These are phyloP conservation scores for Klebsormidium nitens DNA, from an alignment of 139 green algal species.

Conservation along the genomic window DNA sequence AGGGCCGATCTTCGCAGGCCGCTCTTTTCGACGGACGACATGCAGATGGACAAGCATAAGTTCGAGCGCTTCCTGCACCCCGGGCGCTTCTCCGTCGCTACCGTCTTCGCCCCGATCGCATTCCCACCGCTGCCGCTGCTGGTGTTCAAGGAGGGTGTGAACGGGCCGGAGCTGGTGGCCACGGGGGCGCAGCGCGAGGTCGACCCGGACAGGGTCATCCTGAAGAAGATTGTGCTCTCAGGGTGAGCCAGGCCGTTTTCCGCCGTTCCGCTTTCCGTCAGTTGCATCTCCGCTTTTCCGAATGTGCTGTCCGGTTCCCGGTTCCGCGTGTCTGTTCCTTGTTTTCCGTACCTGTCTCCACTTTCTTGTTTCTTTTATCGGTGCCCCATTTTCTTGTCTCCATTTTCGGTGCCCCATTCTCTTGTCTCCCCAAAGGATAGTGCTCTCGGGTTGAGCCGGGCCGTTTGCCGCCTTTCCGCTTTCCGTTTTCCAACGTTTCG, in stretches of 20 bases:
- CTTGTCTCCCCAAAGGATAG: no score
- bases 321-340: no score
- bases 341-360: no score
- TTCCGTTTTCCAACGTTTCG: no score
- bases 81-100: conserved; percentile 55
- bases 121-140: conserved; percentile 82
- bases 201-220: conserved; percentile 30
- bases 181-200: conserved; percentile 10
- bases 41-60: conserved; percentile 83
- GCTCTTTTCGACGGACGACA: conserved; percentile 67
- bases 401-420: no score
- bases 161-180: conserved; percentile 18
- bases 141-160: conserved; percentile 54
- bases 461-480: neutral
- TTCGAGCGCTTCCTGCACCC: conserved; percentile 80
- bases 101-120: conserved; percentile 76
- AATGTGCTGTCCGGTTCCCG: no score
- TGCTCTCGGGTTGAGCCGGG: conserved; percentile 28
- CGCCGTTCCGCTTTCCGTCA: no score
- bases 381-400: no score
- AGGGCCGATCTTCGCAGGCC: conserved; percentile 48
- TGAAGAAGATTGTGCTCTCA: conserved; percentile 41
- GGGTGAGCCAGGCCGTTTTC: conserved; percentile 14
- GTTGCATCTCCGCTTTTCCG: no score
- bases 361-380: no score